Conservation (phyloP, 371 early-diverging fungal genomes). For the Mucor sp. region DNA sequence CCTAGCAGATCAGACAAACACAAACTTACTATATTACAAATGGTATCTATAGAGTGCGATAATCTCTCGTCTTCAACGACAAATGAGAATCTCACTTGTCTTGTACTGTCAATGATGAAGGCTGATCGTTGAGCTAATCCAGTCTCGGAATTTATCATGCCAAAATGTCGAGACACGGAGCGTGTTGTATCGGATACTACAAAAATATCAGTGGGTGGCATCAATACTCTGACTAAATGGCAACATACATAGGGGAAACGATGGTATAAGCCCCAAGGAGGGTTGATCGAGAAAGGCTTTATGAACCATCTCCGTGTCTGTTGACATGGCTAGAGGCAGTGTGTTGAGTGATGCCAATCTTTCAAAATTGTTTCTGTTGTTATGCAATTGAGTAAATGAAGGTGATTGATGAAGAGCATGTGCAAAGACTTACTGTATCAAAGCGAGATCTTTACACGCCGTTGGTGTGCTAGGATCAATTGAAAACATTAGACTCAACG, state of each 20-base stretch:
- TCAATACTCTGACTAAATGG: not conserved
- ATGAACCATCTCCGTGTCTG: slow-evolving; percentile 30
- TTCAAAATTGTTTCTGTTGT: slow-evolving; percentile 14
- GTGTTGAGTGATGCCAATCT: slow-evolving; percentile 12
- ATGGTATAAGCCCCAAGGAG: slow-evolving; percentile 9
- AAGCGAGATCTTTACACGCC: slow-evolving; percentile 18
- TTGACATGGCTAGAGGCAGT: slow-evolving; percentile 30
- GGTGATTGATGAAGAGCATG: not conserved
- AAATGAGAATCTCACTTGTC: slow-evolving; percentile 35
- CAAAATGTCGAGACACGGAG: slow-evolving; percentile 29
- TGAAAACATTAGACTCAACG: not conserved
- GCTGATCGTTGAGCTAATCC: slow-evolving; percentile 24
- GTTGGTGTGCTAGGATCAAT: slow-evolving; percentile 9
- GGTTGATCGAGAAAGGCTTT: slow-evolving; percentile 21
- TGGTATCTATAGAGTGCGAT: slow-evolving; percentile 35
- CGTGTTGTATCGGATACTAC: slow-evolving; percentile 37
- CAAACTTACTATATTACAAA: slow-evolving; percentile 29
- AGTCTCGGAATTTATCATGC: slow-evolving; percentile 25
- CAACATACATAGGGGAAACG: slow-evolving; percentile 32
- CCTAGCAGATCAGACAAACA: not conserved
- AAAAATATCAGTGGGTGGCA: not conserved
- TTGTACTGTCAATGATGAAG: slow-evolving; percentile 31
- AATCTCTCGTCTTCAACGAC: slow-evolving; percentile 31
- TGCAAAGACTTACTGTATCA: slow-evolving; percentile 20
- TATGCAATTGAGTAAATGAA: not conserved